phyloP scores from a whole-genome alignment of 257 asterid species.

The Mentha longifolia region DNA sequence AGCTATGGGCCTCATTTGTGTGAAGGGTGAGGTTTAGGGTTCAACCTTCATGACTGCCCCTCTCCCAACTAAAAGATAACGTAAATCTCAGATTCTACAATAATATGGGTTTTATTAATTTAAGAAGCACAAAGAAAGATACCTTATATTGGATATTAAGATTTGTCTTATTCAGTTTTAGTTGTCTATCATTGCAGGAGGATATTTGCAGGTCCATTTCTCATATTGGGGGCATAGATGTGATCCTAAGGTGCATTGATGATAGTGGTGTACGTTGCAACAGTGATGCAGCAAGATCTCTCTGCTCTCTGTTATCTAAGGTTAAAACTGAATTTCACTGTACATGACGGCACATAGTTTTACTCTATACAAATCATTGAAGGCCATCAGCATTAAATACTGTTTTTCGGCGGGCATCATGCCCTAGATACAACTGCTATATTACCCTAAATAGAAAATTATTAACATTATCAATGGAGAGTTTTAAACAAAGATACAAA shows the following conservation, averaged over 20 bases:
- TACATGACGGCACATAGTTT: conserved; percentile 1
- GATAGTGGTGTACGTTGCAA: conserved; percentile 74
- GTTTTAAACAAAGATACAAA: conserved; percentile 3
- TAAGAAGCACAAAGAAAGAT: conserved; percentile 21
- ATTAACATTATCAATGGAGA: neutral
- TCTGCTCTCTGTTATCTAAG: conserved; percentile 85
- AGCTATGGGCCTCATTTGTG: no score
- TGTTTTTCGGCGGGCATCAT: conserved; percentile 5
- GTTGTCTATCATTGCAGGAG: conserved; percentile 57
- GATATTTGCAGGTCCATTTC: conserved; percentile 92
- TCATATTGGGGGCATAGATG: conserved; percentile 77
- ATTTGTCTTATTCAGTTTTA: conserved; percentile 2
- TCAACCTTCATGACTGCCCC: no score
- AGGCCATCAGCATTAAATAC: conserved; percentile 1
- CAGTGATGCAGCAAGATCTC: conserved; percentile 62
- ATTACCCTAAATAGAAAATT: neutral
- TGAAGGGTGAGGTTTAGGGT: no score
- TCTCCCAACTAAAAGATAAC: neutral
- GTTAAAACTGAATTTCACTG: conserved; percentile 47
- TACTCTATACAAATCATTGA: neutral
- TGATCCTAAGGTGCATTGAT: conserved; percentile 67
- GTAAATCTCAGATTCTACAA: neutral
- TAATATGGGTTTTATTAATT: conserved; percentile 2
- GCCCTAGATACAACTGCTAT: neutral
- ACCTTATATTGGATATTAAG: conserved; percentile 14